Base-by-base conservation (phyloP, 495 filamentous ascomycete genomes). In the Annulohypoxylon moriforme region DNA sequence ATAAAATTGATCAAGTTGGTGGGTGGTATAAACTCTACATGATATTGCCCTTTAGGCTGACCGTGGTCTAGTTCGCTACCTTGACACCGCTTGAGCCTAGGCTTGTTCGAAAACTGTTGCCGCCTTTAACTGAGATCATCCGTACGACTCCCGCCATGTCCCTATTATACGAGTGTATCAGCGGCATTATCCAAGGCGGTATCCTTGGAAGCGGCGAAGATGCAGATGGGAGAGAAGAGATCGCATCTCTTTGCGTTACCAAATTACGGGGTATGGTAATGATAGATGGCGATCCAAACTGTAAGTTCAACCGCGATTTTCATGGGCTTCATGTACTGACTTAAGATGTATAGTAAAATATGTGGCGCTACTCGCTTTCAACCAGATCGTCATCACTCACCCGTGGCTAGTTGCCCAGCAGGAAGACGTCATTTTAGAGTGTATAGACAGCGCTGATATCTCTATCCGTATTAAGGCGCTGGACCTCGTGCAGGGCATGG, bases 1-100 rank as follows among this genome's bases (percentile, higher is more conserved):
- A 98, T 99, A 76, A 99, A 99, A 74, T 88, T 98, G 60, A 99
- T 99, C 76, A 99, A 99, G 78, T 87, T 99, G 56, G 94, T 96
- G 75, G 66, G 90, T 81, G 16, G 49, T 13, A 7, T 65, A 38
- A 4, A 6, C 33, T 7, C 27, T 14, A 27, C 24, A 2, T 24
- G 18, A 40, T n/a, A 14, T 9, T 59, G 4, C 13, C 14, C 16
- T 56, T 33, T 55, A 14, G 20, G 22, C 77, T 81, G 44, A 81
- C 77, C 7, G 71, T 80, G 14, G 75, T 34, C 11, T 47, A 97
- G 93, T 99, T 99, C 86, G 94, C 96, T 38, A 97, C 92, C 14
- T 85, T 99, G 69, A 98, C 94, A 2, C 96, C 96, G 0, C 81
- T 99, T 7, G 96, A 99, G 78, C 96, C 96, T 8, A 89, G 96